Evolutionary conservation across 805 yeast genomes (phyloP), one percentile per base, ranked within the genome.

Genomic region (Candida easanensis): DNA sequence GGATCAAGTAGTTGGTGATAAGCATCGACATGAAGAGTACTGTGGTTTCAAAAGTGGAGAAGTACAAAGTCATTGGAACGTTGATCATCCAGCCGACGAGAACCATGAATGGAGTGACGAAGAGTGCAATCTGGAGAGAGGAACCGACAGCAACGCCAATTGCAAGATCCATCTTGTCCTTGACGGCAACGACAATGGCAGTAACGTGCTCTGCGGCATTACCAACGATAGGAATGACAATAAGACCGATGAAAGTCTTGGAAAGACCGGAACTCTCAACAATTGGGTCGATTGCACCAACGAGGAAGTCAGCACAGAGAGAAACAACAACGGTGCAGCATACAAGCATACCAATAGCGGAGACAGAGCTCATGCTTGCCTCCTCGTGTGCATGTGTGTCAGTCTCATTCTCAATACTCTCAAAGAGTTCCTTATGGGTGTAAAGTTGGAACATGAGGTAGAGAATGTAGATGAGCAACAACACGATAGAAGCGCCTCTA

Each of bases 141-240:
- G 96, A 86, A 17, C 99, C 99, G 47, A 93, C 82, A 3, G 99
- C 98, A 36, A 93, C 98, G 45, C 97, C 96, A 53, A 93, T 77
- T 13, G 99, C 97, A 46, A 93, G 76, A 63, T 93, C 98, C 97
- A 93, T 93, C 68, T 93, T 93, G 66, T 93, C 88, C 68, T 89
- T 89, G 76, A 82, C 79, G 18, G 99, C 98, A 38, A 93, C 98
- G 49, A 88, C 77, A 28, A 93, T 84, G 3, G 98, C 96, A 16
- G 99, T 93, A 40, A 88, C 98, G 65, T 93, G 99, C 65, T 93
- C 99, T 11, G 98, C 98, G 3, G 99, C 99, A 58, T 93, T 93
- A 44, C 98, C 99, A 21, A 93, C 98, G 50, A 93, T 91, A 32
- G 99, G 99, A 49, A 93, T 84, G 36, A 93, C 80, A 54, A 93